phyloP scores from a whole-genome alignment of 1,139 yeast genomes.

The Suhomyces yuchorum region DNA sequence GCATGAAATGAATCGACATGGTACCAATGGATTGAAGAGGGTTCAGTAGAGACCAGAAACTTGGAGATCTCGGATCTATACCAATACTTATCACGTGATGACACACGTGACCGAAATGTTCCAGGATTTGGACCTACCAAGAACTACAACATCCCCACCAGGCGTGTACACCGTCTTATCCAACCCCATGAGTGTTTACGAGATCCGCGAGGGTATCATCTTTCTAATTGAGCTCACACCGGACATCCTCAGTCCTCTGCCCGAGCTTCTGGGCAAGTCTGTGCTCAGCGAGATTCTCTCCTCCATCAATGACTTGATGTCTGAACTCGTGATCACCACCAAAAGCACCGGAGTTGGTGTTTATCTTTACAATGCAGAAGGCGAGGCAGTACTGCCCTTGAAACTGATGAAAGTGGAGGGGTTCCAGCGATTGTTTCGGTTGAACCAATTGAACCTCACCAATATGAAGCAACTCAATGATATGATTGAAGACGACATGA shows the following conservation, averaged over 20 bases:
- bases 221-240: constrained; percentile 64
- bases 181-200: constrained; percentile 28
- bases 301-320: constrained; percentile 56
- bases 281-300: constrained; percentile 56
- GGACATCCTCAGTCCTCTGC: constrained; percentile 42
- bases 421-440: constrained; percentile 33
- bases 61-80: not conserved
- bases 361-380: constrained; percentile 55
- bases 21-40: not conserved
- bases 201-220: constrained; percentile 62
- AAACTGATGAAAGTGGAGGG: constrained; percentile 34
- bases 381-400: constrained; percentile 8
- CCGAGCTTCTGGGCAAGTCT: constrained; percentile 36
- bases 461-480: constrained; percentile 45
- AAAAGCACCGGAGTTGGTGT: constrained; percentile 71
- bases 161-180: not conserved
- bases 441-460: constrained; percentile 40
- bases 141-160: no score
- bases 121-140: no score
- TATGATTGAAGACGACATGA: constrained; percentile 32
- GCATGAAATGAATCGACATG: constrained; percentile 77
- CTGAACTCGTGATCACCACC: constrained; percentile 57
- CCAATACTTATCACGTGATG: not conserved
- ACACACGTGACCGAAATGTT: not conserved
- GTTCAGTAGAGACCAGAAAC: no score